phyloP scores from a whole-genome alignment of 306 rosid species.

The Quercus wislizeni region DNA sequence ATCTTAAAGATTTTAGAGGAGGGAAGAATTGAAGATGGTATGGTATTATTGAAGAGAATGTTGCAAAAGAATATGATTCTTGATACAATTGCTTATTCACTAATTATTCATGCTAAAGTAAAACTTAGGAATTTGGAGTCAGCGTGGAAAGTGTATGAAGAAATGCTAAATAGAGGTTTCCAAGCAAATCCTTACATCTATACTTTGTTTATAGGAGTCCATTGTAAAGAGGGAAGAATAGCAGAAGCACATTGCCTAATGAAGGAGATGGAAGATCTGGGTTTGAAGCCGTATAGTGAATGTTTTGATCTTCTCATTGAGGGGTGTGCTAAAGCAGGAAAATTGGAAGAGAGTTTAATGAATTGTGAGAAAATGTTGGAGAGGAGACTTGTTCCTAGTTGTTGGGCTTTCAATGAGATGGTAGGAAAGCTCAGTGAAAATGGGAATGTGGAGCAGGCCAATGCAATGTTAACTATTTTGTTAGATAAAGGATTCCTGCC shows the following conservation, averaged over 20 bases:
- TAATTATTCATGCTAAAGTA: constrained; percentile 49
- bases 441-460: constrained; percentile 52
- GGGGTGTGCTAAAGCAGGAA: constrained; percentile 52
- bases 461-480: constrained; percentile 49
- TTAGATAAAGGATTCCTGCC: constrained; percentile 64
- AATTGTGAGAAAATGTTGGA: constrained; percentile 55
- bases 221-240: constrained; percentile 52
- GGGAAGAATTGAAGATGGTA: constrained; percentile 43
- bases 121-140: constrained; percentile 40
- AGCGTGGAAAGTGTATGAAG: constrained; percentile 45
- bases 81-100: constrained; percentile 57
- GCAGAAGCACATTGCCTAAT: constrained; percentile 52
- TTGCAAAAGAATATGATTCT: constrained; percentile 65
- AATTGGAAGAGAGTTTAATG: constrained; percentile 42
- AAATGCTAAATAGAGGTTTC: constrained; percentile 70
- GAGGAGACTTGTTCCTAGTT: constrained; percentile 58
- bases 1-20: constrained; percentile 46
- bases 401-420: constrained; percentile 59
- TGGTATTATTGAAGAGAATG: constrained; percentile 60
- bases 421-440: constrained; percentile 49
- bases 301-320: constrained; percentile 54
- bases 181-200: constrained; percentile 53
- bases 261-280: constrained; percentile 57
- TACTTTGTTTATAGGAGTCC: constrained; percentile 36
- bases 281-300: constrained; percentile 56